A percentile compares a stretch with the other conserved stretches of the same genome.
These are phyloP conservation scores for Lithospermum erythrorhizon DNA, from an alignment of 257 asterid species.

Conservation along the genomic window DNA sequence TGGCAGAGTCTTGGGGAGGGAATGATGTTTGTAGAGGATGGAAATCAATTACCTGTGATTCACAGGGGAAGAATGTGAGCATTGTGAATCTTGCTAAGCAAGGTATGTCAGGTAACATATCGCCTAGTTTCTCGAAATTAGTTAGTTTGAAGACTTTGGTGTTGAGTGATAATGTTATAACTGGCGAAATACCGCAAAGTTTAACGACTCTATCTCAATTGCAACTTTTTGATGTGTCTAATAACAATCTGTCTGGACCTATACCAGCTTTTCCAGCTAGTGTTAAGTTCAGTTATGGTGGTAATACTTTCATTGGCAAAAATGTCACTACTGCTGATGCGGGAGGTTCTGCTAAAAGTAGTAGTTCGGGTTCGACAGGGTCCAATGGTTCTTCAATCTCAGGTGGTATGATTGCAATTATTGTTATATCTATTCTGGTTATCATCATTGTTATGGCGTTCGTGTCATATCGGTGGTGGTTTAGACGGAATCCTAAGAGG, in stretches of 20 bases:
- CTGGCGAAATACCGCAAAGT: slow-evolving; percentile 46
- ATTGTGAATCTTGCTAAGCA: slow-evolving; percentile 41
- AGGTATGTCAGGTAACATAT: slow-evolving; percentile 52
- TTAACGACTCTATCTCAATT: slow-evolving; percentile 56
- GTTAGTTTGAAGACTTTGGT: slow-evolving; percentile 56
- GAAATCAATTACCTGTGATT: slow-evolving; percentile 56
- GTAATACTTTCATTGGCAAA: slow-evolving; percentile 50
- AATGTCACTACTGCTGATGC: slow-evolving; percentile 9
- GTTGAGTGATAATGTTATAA: slow-evolving; percentile 56
- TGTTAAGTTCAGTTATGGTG: slow-evolving; percentile 35
- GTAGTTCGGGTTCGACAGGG: not conserved
- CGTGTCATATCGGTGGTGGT: too few species aligned
- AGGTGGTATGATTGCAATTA: slow-evolving; percentile 19
- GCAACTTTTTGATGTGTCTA: slow-evolving; percentile 62
- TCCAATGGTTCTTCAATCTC: slow-evolving; percentile 4
- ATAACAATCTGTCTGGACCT: slow-evolving; percentile 60
- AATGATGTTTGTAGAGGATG: slow-evolving; percentile 62
- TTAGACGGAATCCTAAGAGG: too few species aligned
- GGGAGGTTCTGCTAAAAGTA: slow-evolving; percentile 25
- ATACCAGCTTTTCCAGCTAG: slow-evolving; percentile 33
- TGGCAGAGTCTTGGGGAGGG: slow-evolving; percentile 75
- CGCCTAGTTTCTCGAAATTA: slow-evolving; percentile 61
- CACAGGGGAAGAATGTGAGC: slow-evolving; percentile 42
- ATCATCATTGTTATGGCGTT: too few species aligned
- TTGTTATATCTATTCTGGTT: too few species aligned